Evolutionary conservation across 2,329 filamentous ascomycete genomes (phyloP).

Genomic region (Fusarium sp.): DNA sequence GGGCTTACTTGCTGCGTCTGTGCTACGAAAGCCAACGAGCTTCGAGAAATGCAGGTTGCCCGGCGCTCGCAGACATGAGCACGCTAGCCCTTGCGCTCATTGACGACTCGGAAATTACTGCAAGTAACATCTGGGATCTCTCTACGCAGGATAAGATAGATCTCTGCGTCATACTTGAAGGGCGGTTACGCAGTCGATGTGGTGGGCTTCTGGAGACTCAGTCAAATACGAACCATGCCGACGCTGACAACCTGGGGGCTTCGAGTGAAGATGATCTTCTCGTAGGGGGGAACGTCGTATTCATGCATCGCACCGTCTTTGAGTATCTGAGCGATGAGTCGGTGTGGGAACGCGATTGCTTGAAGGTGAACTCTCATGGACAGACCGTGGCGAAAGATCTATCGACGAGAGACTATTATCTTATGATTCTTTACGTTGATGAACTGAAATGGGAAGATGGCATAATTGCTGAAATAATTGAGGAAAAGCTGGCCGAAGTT

Average conservation of each 20-base stretch:
- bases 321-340: not conserved
- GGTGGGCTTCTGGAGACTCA: not conserved
- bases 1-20: not conserved
- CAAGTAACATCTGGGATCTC: not conserved
- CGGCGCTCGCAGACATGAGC: not conserved
- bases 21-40: not conserved
- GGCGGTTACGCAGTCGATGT: not conserved
- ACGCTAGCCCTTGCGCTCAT: not conserved
- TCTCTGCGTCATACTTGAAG: not conserved
- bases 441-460: not conserved
- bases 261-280: not conserved
- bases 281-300: not conserved
- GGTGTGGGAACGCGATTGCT: not conserved
- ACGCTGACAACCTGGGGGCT: not conserved
- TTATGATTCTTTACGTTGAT: not conserved
- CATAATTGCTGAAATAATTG: not conserved
- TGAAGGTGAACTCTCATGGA: not conserved
- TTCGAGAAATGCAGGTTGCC: not conserved
- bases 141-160: not conserved
- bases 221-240: not conserved
- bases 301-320: not conserved
- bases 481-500: not conserved
- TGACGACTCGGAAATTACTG: not conserved
- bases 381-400: not conserved
- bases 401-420: not conserved